Percentiles rank a stretch among this genome's conserved stretches.
These are phyloP conservation scores for Xylaria flabelliformis DNA, from an alignment of 495 filamentous ascomycete species.

Conservation along the genomic window DNA sequence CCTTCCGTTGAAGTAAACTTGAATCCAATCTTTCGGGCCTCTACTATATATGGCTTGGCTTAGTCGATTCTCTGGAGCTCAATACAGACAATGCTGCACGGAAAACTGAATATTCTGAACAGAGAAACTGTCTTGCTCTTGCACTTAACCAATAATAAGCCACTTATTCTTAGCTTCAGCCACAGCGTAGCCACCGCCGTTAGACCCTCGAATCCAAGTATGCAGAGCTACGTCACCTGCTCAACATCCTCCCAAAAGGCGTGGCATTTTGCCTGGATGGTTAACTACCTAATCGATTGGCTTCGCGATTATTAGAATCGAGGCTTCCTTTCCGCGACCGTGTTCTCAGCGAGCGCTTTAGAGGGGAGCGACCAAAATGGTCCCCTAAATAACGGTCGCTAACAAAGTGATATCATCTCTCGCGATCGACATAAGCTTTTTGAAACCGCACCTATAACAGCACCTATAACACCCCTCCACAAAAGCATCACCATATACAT, in stretches of 20 bases:
- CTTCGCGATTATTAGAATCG: slow-evolving; percentile 19
- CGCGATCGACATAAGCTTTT: neutral
- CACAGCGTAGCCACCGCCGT: neutral
- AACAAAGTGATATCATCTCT: neutral
- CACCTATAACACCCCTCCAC: neutral
- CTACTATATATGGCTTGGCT: too few relatives aligned
- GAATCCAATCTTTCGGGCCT: too few relatives aligned
- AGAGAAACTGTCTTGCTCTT: too few relatives aligned
- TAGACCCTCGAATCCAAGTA: slow-evolving; percentile 4
- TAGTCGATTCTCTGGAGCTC: too few relatives aligned
- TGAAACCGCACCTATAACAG: neutral
- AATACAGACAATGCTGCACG: too few relatives aligned
- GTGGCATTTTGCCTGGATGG: neutral
- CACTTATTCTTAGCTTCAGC: neutral
- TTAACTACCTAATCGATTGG: neutral
- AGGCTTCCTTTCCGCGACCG: neutral
- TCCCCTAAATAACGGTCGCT: neutral
- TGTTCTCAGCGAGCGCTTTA: neutral
- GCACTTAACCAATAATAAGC: too few relatives aligned
- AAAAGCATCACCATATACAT: too few relatives aligned
- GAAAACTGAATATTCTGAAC: too few relatives aligned
- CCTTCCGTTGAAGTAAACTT: too few relatives aligned
- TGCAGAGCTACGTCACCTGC: slow-evolving; percentile 20
- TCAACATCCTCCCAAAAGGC: slow-evolving; percentile 4
- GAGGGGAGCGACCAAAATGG: neutral